These are phyloP conservation scores for Elaeis guineensis DNA, from an alignment of 176 grass and related monocot species.

Conservation along the genomic window DNA sequence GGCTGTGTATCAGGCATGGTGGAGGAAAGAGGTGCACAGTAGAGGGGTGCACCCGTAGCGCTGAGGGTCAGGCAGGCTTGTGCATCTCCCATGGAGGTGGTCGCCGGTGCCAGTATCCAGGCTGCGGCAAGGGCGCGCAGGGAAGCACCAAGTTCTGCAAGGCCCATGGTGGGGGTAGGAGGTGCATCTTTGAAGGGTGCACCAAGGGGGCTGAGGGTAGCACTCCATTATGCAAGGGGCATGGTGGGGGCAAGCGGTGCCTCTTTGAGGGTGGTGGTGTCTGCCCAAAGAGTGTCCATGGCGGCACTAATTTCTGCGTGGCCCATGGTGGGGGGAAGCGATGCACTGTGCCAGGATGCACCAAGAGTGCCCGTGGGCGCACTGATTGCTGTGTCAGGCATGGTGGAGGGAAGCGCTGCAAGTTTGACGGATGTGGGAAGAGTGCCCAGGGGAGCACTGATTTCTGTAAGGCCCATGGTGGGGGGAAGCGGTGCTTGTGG, in stretches of 20 bases:
- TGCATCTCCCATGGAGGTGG: conserved; percentile 89
- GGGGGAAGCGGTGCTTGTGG: conserved; percentile 60
- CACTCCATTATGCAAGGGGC: conserved; percentile 65
- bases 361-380: conserved; percentile 70
- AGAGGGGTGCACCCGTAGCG: conserved; percentile 57
- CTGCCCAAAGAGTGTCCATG: conserved; percentile 83
- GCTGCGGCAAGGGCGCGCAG: conserved; percentile 66
- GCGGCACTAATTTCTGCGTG: conserved; percentile 71
- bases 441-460: conserved; percentile 86
- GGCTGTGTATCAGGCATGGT: conserved; percentile 73
- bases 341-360: conserved; percentile 41
- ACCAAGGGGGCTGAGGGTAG: conserved; percentile 81
- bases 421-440: conserved; percentile 51
- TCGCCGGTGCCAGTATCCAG: conserved; percentile 55
- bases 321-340: conserved; percentile 80
- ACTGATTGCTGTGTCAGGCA: conserved; percentile 77
- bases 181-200: conserved; percentile 68
- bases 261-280: conserved; percentile 61
- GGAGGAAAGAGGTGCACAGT: conserved; percentile 76
- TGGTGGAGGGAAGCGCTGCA: conserved; percentile 77
- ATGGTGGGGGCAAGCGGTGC: conserved; percentile 78
- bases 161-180: conserved; percentile 78
- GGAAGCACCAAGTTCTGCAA: conserved; percentile 85
- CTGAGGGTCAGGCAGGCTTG: conserved; percentile 60
- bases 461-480: conserved; percentile 75